These are phyloP conservation scores for Hypoxylon fragiforme DNA, from an alignment of 495 filamentous ascomycete genomes.

Conservation along the genomic window DNA sequence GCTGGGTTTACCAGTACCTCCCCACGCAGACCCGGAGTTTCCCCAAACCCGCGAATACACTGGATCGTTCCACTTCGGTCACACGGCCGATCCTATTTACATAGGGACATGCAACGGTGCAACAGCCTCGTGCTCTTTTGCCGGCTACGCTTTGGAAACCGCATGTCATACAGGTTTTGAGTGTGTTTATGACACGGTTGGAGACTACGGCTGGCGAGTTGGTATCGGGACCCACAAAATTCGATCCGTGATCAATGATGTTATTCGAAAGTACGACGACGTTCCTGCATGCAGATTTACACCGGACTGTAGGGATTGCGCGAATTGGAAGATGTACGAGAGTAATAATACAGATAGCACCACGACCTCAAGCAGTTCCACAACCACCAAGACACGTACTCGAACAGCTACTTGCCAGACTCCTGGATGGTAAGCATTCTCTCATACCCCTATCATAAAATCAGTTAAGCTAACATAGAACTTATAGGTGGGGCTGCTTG, in stretches of 20 bases:
- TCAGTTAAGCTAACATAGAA: slow-evolving; percentile 4
- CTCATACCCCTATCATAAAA: neutral
- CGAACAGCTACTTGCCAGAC: slow-evolving; percentile 86
- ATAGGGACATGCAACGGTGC: slow-evolving; percentile 93
- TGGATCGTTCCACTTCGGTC: slow-evolving; percentile 89
- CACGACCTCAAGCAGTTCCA: slow-evolving; percentile 59
- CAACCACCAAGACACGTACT: slow-evolving; percentile 63
- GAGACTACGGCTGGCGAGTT: slow-evolving; percentile 86
- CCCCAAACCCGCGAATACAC: slow-evolving; percentile 72
- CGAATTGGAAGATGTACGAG: slow-evolving; percentile 89
- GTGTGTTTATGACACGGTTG: slow-evolving; percentile 90
- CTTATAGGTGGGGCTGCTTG: slow-evolving; percentile 63
- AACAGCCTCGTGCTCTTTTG: slow-evolving; percentile 83
- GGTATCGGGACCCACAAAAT: slow-evolving; percentile 86
- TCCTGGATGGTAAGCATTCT: slow-evolving; percentile 64
- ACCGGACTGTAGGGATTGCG: slow-evolving; percentile 85
- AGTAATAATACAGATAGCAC: slow-evolving; percentile 82
- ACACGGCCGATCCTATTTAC: slow-evolving; percentile 93
- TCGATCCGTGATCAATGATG: slow-evolving; percentile 77
- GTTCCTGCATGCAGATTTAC: slow-evolving; percentile 72
- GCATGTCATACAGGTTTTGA: slow-evolving; percentile 85
- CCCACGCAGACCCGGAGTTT: slow-evolving; percentile 67
- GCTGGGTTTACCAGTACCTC: slow-evolving; percentile 84
- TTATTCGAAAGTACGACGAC: slow-evolving; percentile 76
- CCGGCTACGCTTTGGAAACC: slow-evolving; percentile 92